Evolutionary conservation across 208 protist genomes (phyloP), one percentile per base, ranked within the genome.

Genomic region (Leptomonas seymouri): DNA sequence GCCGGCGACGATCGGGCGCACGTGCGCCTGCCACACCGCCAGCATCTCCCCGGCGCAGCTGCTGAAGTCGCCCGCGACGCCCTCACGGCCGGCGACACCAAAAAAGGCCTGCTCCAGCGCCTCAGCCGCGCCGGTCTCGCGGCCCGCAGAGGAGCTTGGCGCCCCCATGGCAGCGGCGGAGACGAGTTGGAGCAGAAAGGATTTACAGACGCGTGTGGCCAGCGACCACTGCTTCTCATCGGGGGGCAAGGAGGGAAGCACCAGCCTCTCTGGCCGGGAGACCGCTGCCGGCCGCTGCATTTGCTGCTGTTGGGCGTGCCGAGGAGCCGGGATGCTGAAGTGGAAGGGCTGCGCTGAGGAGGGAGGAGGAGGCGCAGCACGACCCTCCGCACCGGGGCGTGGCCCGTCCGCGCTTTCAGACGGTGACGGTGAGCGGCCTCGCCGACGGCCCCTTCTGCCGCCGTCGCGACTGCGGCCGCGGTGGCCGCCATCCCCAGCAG

Each of bases 51-150:
- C 65, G 15, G 85, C 69, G 6, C 74, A 80, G 8, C 28, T 57
- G 9, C 60, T 21, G 62, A 87, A 89, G 56, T 84, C 50, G 15
- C 67, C 72, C 54, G 56, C 18, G 23, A 79, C 74, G 59, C 71
- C 87, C 41, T 74, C 69, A 55, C 67, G 51, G 5, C 72, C 85
- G 14, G 82, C 84, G 1, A 80, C 77, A 11, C 81, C 85, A 68
- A 91, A 91, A 36, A 88, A 89, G 1, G 79, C 87, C 8, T 76
- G 66, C 21, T 89, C 82, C 50, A 90, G 53, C 48, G 68, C 54
- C 36, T 72, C 70, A 3, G 67, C 71, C 2, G 67, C 69, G 39
- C 61, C 72, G 46, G 80, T 74, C 16, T 81, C 74, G 7, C 44
- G 41, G n/a, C 55, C 61, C n/a, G 36, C 31, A 6, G 61, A 51